Evolutionary conservation across 495 filamentous ascomycete genomes (phyloP).

Genomic region (Aspergillus saccharolyticus): DNA sequence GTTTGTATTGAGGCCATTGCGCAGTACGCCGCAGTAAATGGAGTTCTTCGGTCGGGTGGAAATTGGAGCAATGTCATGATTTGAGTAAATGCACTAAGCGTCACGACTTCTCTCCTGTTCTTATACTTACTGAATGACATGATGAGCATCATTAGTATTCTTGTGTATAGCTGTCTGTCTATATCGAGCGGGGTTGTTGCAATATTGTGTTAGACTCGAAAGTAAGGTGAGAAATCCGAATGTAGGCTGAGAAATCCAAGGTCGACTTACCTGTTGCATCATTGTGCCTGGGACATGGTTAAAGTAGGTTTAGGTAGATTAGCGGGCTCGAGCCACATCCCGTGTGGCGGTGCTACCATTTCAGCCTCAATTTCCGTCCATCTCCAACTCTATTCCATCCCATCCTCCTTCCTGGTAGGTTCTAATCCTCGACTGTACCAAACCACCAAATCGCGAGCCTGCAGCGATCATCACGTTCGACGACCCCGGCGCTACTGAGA

Average conservation of each 20-base stretch:
- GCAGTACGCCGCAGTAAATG: neutral
- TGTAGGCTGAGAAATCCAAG: no score
- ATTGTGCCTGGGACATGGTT: no score
- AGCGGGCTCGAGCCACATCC: neutral
- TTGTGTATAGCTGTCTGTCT: neutral
- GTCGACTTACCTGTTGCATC: no score
- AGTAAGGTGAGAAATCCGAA: neutral
- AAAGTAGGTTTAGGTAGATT: no score
- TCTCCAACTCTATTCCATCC: neutral
- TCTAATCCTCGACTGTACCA: slow-evolving; percentile 1
- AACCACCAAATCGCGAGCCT: neutral
- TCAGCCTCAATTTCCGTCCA: neutral
- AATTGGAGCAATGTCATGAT: neutral
- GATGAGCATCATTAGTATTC: neutral
- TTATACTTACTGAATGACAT: slow-evolving; percentile 2
- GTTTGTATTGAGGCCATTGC: neutral
- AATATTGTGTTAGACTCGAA: neutral
- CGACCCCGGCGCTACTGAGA: slow-evolving; percentile 1
- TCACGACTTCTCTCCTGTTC: slow-evolving; percentile 1
- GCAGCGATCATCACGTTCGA: neutral
- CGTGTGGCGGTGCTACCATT: neutral
- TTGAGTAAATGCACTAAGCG: neutral
- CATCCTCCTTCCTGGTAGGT: neutral
- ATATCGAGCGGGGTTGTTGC: neutral
- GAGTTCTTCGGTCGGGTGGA: neutral